These are phyloP conservation scores for Colletotrichum lini DNA, from an alignment of 2,329 filamentous ascomycete species.

Conservation along the genomic window DNA sequence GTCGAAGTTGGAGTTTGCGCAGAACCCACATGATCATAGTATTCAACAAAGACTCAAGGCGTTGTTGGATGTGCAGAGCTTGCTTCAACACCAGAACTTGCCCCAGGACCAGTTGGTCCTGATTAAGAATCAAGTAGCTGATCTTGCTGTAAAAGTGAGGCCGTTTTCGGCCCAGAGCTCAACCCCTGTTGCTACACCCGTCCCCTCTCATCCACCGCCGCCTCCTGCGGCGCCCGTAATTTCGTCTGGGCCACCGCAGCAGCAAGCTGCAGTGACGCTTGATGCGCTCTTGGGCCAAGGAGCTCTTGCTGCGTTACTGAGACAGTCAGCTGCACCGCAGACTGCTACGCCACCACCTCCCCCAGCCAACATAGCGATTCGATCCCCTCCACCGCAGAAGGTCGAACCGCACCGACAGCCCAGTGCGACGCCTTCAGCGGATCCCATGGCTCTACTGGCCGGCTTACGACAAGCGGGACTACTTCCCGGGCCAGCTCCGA, in stretches of 20 bases:
- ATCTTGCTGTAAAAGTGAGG: slow-evolving; percentile 77
- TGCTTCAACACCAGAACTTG: slow-evolving; percentile 83
- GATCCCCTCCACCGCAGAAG: slow-evolving; percentile 64
- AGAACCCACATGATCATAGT: slow-evolving; percentile 81
- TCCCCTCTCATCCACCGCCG: slow-evolving; percentile 52
- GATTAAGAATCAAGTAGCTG: slow-evolving; percentile 87
- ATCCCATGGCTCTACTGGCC: slow-evolving; percentile 74
- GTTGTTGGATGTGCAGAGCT: slow-evolving; percentile 85
- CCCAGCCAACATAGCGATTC: slow-evolving; percentile 57
- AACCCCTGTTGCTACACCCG: slow-evolving; percentile 57
- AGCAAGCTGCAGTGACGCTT: slow-evolving; percentile 60
- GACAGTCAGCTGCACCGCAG: slow-evolving; percentile 66
- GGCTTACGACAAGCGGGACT: slow-evolving; percentile 79
- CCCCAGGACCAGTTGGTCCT: slow-evolving; percentile 85
- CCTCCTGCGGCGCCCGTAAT: slow-evolving; percentile 53
- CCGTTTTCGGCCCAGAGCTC: slow-evolving; percentile 59
- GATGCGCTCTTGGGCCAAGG: slow-evolving; percentile 73
- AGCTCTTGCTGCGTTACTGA: slow-evolving; percentile 71
- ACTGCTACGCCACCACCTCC: slow-evolving; percentile 59
- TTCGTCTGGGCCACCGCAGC: slow-evolving; percentile 46
- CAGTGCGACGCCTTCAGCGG: slow-evolving; percentile 54
- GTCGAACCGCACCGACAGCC: slow-evolving; percentile 57
- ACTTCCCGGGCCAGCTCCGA: slow-evolving; percentile 61
- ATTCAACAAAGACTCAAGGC: slow-evolving; percentile 86
- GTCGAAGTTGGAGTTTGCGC: slow-evolving; percentile 81